Evolutionary conservation across 768 basidiomycete species (phyloP).

Genomic region (Cystoderma amianthinum): DNA sequence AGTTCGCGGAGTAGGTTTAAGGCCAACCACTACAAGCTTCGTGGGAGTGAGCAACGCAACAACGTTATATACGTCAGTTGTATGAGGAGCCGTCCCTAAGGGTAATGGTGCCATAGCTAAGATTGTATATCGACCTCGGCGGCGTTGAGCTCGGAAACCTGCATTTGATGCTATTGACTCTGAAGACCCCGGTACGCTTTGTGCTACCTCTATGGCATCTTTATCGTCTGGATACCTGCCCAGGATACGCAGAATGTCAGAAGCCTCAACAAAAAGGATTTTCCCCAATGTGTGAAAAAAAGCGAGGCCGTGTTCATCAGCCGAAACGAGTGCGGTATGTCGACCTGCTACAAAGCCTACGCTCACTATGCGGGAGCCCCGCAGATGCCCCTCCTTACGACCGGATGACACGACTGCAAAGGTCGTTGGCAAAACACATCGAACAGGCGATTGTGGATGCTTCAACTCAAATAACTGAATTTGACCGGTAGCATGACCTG

Average conservation of each 20-base stretch:
- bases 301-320: conserved; percentile 85
- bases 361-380: conserved; percentile 71
- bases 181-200: no score
- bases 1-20: conserved; percentile 88
- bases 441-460: conserved; percentile 58
- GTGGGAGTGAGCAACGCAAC: conserved; percentile 83
- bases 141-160: conserved; percentile 20
- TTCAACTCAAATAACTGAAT: conserved; percentile 83
- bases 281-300: conserved; percentile 95
- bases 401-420: conserved; percentile 64
- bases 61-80: conserved; percentile 74
- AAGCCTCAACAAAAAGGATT: conserved; percentile 90
- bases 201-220: no score
- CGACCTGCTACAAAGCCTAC: conserved; percentile 86
- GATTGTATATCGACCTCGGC: conserved; percentile 55
- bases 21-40: conserved; percentile 88
- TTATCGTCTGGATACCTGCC: conserved; percentile 87
- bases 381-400: conserved; percentile 80
- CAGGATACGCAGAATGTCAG: conserved; percentile 88
- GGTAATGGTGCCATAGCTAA: conserved; percentile 81
- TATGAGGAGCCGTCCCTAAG: conserved; percentile 63
- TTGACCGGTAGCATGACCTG: conserved; percentile 79
- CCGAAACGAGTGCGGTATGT: conserved; percentile 88
- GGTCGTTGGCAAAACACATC: conserved; percentile 66
- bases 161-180: no score